Base-by-base conservation (phyloP, 2,329 filamentous ascomycete genomes). In the Xylaria sp. region DNA sequence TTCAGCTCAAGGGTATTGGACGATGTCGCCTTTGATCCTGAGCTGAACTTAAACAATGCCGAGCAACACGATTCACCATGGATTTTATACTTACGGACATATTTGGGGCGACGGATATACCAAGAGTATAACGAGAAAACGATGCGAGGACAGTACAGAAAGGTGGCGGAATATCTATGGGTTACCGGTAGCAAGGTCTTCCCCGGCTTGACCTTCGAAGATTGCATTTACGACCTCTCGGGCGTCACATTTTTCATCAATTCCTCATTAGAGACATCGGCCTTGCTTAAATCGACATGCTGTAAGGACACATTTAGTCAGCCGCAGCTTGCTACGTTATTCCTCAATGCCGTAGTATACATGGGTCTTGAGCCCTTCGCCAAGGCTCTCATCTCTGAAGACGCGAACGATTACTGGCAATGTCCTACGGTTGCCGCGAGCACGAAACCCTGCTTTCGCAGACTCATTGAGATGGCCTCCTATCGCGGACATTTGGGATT, bases 191-290 rank as follows among this genome's bases (percentile, higher is more conserved):
- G 65, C 60, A 72, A 72, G 57, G 23, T 72, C 20, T 61, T 70
- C 28, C 68, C 70, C 9, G 66, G 57, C 31, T 53, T 72, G 13
- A 67, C 63, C 4, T 64, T 72, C 11, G 64, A 71, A 10, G 68
- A 71, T 4, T 72, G 68, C 66, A 59, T 72, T 6, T 61, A 71
- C 38, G 68, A 69, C 33, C 63, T 72, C 36, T 59, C 68, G 1
- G 68, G 68, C 56, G 68, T 67, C 31, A 70, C 70, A 10, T 66
- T 71, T n/a, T 72, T 72, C 64, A 71, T 72, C 66, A 72, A 72
- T 28, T 72, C 70, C 0, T 63, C 70, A 6, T 44, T 72, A 10
- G 70, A 72, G 15, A 72, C 70, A 17, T 69, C 68, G 5, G 49
- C 63, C 6, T 42, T 72, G 5, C 53, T 72, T 2, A 71, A 71